A percentile compares a stretch with the other conserved stretches of the same genome.
Conservation (phyloP, 2,329 filamentous ascomycete species). For the Fusarium continuum region DNA sequence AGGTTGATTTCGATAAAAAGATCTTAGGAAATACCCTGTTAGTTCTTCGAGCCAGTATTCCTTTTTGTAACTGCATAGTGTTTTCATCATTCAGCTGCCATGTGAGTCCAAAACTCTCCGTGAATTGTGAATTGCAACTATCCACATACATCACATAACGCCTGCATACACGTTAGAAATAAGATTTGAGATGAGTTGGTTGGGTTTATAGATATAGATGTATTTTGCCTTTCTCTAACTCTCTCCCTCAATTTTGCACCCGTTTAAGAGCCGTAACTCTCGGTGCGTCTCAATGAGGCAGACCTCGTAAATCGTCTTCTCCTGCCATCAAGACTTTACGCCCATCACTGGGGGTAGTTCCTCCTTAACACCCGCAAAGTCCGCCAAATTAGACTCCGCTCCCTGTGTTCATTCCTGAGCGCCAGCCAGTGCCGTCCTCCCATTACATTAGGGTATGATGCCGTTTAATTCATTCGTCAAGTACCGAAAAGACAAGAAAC, state of each 20-base stretch:
- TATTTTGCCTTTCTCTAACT: not conserved
- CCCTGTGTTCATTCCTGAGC: slow-evolving; percentile 33
- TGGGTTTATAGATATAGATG: slow-evolving; percentile 1
- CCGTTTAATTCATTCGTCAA: slow-evolving; percentile 38
- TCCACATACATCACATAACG: too few relatives aligned
- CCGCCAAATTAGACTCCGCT: slow-evolving; percentile 15
- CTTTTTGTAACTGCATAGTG: too few relatives aligned
- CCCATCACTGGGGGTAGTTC: not conserved
- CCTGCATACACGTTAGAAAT: not conserved
- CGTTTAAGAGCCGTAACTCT: not conserved
- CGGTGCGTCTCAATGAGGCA: not conserved
- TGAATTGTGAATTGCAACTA: too few relatives aligned
- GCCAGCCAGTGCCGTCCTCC: slow-evolving; percentile 35
- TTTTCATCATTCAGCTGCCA: too few relatives aligned
- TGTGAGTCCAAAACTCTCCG: too few relatives aligned
- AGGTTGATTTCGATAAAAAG: too few relatives aligned
- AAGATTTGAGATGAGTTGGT: not conserved
- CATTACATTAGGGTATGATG: slow-evolving; percentile 47
- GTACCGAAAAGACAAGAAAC: slow-evolving; percentile 7
- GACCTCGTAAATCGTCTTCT: not conserved
- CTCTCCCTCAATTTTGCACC: not conserved
- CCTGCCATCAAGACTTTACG: not conserved
- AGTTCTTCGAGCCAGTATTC: too few relatives aligned
- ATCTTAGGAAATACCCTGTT: too few relatives aligned
- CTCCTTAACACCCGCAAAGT: not conserved